Conservation (phyloP, 2,329 filamentous ascomycete genomes). For the Aureobasidium sp. region DNA sequence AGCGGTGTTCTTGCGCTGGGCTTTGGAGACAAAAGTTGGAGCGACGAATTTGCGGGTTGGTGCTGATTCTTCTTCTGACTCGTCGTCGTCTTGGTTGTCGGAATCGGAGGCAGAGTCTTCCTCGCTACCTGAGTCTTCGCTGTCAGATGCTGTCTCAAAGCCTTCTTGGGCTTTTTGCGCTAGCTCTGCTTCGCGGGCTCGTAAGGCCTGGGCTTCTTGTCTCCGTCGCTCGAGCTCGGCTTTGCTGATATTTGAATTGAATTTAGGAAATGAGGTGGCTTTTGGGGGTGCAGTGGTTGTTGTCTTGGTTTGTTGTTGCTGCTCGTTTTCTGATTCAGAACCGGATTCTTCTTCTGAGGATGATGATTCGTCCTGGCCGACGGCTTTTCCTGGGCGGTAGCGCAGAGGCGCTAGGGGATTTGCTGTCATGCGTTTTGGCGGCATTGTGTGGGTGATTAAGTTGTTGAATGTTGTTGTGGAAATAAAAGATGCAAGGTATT, state of each 20-base stretch:
- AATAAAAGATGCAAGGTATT: not conserved
- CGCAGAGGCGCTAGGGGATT: constrained; percentile 75
- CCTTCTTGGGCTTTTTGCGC: constrained; percentile 44
- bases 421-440: constrained; percentile 84
- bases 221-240: constrained; percentile 28
- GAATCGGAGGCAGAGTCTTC: constrained; percentile 16
- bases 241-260: constrained; percentile 34
- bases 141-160: constrained; percentile 50
- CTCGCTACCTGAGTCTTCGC: constrained; percentile 29
- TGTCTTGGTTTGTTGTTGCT: constrained; percentile 25
- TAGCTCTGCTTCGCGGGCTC: constrained; percentile 25
- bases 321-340: constrained; percentile 42
- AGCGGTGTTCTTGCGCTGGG: constrained; percentile 41
- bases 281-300: constrained; percentile 31
- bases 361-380: constrained; percentile 38
- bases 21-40: constrained; percentile 61
- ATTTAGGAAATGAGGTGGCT: constrained; percentile 39
- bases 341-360: constrained; percentile 27
- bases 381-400: constrained; percentile 76
- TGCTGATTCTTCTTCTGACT: constrained; percentile 47
- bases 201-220: constrained; percentile 16
- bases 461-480: not conserved
- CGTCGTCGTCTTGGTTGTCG: constrained; percentile 42
- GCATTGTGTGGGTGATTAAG: constrained; percentile 35
- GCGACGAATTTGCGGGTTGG: constrained; percentile 49